These are phyloP conservation scores for Saturnispora bothae DNA, from an alignment of 805 yeast genomes.

Conservation along the genomic window DNA sequence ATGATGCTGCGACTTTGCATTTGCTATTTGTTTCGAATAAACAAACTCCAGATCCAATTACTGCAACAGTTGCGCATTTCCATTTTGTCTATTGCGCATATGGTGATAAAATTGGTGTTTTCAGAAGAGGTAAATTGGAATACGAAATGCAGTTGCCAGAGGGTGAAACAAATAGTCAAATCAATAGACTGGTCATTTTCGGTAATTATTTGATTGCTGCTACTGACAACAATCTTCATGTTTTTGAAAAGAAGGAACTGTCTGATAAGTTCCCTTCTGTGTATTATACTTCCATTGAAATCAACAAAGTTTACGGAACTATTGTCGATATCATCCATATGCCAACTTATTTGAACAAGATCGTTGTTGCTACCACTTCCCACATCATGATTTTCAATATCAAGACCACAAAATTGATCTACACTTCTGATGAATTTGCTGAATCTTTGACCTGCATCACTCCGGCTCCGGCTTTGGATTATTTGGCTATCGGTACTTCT, in stretches of 20 bases:
- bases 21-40: conserved; percentile 75
- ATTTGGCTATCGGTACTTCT: conserved; percentile 66
- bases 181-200: conserved; percentile 49
- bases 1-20: conserved; percentile 81
- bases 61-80: conserved; percentile 65
- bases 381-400: conserved; percentile 58
- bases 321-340: conserved; percentile 67
- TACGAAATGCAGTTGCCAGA: conserved; percentile 26
- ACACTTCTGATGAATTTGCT: conserved; percentile 36
- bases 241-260: conserved; percentile 25
- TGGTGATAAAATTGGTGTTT: conserved; percentile 64
- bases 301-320: conserved; percentile 57
- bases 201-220: conserved; percentile 69
- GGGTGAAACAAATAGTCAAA: conserved; percentile 20
- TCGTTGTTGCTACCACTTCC: conserved; percentile 69
- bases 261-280: conserved; percentile 42
- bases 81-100: conserved; percentile 76
- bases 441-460: conserved; percentile 60
- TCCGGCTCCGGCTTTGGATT: conserved; percentile 78
- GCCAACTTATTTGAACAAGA: conserved; percentile 85
- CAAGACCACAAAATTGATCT: conserved; percentile 64
- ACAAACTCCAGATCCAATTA: conserved; percentile 62
- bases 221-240: conserved; percentile 25
- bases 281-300: conserved; percentile 51
- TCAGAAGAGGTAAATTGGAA: conserved; percentile 67